Percentiles rank a stretch among this genome's conserved stretches.
Evolutionary conservation across 352 stramenopile species (phyloP).

Genomic region (Phytophthora ramorum): DNA sequence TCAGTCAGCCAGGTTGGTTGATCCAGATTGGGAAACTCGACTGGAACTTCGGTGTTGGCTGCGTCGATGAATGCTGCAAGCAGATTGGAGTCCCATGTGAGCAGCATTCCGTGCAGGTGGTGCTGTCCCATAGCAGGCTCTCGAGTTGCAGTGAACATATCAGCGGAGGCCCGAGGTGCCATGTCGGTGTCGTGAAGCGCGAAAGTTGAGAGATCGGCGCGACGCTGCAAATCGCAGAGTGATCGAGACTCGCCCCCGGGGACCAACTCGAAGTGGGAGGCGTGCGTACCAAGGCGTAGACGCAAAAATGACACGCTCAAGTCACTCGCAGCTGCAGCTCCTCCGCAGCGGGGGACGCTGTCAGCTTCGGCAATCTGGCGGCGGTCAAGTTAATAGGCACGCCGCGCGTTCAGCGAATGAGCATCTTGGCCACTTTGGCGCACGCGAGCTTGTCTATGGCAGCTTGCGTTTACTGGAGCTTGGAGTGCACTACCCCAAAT

Average conservation of each 20-base stretch:
- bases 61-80: constrained; percentile 30
- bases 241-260: neutral
- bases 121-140: constrained; percentile 4
- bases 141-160: constrained; percentile 10
- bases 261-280: neutral
- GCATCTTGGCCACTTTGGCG: constrained; percentile 9
- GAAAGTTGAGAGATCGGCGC: neutral
- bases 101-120: constrained; percentile 20
- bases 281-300: neutral
- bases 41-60: constrained; percentile 34
- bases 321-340: constrained; percentile 23
- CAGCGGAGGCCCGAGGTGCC: constrained; percentile 22
- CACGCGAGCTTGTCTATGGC: constrained; percentile 16
- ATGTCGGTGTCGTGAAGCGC: constrained; percentile 5
- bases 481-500: neutral
- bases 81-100: constrained; percentile 25
- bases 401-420: constrained; percentile 21
- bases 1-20: constrained; percentile 38
- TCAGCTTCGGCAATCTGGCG: constrained; percentile 2
- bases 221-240: constrained; percentile 26
- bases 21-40: constrained; percentile 25
- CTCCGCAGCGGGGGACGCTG: neutral
- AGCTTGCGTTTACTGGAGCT: constrained; percentile 4
- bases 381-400: neutral
- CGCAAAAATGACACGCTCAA: constrained; percentile 19